Conservation (phyloP, 148 eudicot species). For the Amaranthus palmeri region DNA sequence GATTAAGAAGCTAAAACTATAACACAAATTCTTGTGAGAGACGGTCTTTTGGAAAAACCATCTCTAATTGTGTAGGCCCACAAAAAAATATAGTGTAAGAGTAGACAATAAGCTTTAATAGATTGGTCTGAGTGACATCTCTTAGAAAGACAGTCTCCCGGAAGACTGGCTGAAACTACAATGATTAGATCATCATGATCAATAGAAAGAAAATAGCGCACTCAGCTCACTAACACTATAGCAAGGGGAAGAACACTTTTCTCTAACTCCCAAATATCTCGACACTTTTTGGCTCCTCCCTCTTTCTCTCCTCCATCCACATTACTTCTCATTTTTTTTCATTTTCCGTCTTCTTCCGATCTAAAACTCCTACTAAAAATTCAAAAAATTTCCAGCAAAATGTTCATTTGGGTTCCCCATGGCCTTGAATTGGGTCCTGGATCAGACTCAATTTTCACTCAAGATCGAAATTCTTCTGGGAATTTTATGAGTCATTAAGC, state of each 20-base stretch:
- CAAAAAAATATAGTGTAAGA: too few species aligned
- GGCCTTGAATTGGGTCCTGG: background rate
- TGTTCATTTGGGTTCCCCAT: constrained; percentile 19
- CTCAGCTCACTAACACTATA: constrained; percentile 8
- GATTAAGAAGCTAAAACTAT: background rate
- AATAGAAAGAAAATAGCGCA: background rate
- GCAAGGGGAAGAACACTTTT: background rate
- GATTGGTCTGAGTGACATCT: too few species aligned
- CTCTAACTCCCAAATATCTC: background rate
- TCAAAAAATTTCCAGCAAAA: background rate
- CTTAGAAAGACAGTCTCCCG: too few species aligned
- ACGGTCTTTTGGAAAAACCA: too few species aligned
- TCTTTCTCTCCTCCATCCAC: background rate
- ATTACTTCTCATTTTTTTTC: background rate
- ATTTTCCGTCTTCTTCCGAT: background rate
- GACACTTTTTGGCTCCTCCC: background rate
- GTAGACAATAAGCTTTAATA: too few species aligned
- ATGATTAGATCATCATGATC: background rate
- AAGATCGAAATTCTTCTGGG: constrained; percentile 1
- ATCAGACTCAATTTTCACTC: background rate
- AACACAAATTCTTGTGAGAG: too few species aligned
- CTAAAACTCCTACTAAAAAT: background rate
- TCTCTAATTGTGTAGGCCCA: too few species aligned
- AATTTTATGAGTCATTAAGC: background rate
- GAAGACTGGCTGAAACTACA: too few species aligned